Conservation (phyloP, 306 rosid genomes). For the Cucumis sativus region Cucumber_9930_V3 NC_026657.2:32230501-32231000, state of each 20-base stretch:
- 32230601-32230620: not conserved
- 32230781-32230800: not conserved
- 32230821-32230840: slow-evolving; percentile 60
- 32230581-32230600: slow-evolving; percentile 1
- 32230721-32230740: not conserved
- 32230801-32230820: slow-evolving; percentile 2
- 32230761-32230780: not conserved
- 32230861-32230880: slow-evolving; percentile 74
- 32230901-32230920: slow-evolving; percentile 63
- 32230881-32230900: slow-evolving; percentile 71
- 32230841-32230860: slow-evolving; percentile 79
- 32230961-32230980: not conserved
- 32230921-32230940: slow-evolving; percentile 50
- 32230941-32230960: not conserved
- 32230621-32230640: not conserved
- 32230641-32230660: not conserved
- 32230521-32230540: not conserved
- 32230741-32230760: not conserved
- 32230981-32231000: not conserved
- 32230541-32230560: not conserved
- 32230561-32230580: not conserved
- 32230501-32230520: not conserved
- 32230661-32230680: not conserved
- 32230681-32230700: not conserved
- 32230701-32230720: not conserved